A percentile compares a stretch with the other conserved stretches of the same genome.
These are phyloP conservation scores for Pouteria campechiana DNA, from an alignment of 179 eudicot genomes.

Conservation along the genomic window DNA sequence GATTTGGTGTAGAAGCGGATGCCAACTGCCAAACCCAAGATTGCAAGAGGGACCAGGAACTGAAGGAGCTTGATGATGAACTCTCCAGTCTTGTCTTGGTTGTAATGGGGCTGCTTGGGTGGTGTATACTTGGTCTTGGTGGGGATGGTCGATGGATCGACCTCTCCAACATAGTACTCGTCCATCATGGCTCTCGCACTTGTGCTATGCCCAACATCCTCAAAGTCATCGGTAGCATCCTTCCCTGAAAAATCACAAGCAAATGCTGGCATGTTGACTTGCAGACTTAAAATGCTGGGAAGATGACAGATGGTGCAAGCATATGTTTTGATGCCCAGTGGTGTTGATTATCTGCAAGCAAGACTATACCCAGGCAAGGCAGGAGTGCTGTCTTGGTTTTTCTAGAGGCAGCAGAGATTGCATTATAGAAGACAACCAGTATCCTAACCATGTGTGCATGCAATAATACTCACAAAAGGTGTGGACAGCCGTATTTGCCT, in stretches of 20 bases:
- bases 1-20: constrained; percentile 70
- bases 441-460: too few relatives aligned
- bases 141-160: constrained; percentile 62
- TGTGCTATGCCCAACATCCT: constrained; percentile 90
- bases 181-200: constrained; percentile 89
- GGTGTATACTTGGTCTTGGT: constrained; percentile 55
- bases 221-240: constrained; percentile 93
- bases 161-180: constrained; percentile 63
- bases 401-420: too few relatives aligned
- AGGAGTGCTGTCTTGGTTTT: too few relatives aligned
- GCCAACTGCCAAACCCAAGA: constrained; percentile 67
- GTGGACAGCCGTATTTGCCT: too few relatives aligned
- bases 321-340: too few relatives aligned
- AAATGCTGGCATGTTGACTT: too few relatives aligned
- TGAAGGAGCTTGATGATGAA: constrained; percentile 81
- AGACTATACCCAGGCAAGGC: too few relatives aligned
- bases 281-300: too few relatives aligned
- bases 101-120: constrained; percentile 69
- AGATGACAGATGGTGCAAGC: too few relatives aligned
- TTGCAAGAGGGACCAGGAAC: constrained; percentile 74
- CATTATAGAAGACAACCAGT: too few relatives aligned
- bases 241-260: constrained; percentile 42
- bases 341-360: too few relatives aligned
- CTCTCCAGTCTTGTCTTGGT: constrained; percentile 71
- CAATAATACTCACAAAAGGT: too few relatives aligned